Base-by-base conservation (phyloP, 208 protist species). In the Acanthamoeba royreba region DNA sequence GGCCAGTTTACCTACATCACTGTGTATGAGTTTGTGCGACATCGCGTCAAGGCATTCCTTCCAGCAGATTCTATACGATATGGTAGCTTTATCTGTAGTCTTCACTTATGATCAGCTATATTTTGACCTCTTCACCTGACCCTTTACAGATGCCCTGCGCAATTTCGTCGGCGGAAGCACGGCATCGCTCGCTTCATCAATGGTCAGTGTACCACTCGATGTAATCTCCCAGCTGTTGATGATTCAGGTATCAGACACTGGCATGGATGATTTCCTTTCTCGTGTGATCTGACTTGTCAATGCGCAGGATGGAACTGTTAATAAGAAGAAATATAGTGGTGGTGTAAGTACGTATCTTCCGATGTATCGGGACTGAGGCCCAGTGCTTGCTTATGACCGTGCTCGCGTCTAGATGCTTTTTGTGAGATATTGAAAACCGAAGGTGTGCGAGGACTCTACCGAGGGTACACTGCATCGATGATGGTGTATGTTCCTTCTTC, bases 401-500 rank as follows among this genome's bases (percentile, higher is more conserved):
- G n/a, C n/a, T n/a, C n/a, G n/a, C n/a, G n/a, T n/a, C n/a, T 31
- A 88, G 81, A 61, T 15, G 81, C 81, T 9, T 25, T 63, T 28
- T 66, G 52, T 22, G 45, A 53, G 5, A 88, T 88, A 42, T 61
- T 66, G 45, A 88, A 88, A 38, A 88, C 81, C 5, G 47, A 88
- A 38, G 81, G 81, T 0, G 15, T 88, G 33, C 81, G 81, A 8
- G 81, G 81, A 22, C 81, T 88, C 8, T 88, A 88, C 47, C 81
- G 81, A n/a, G 81, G 81, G 25, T 88, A 88, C 46, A 63, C 47
- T 28, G 52, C 52, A 19, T 66, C 47, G n/a, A 88, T 88, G 47
- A 66, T 88, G 52, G 81, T 88, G 4, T 88, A 88, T 31, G 81
- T 88, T 22, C 81, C 81, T 38, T 88, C 45, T 9, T 88, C 81